Base-by-base conservation (phyloP, 2,329 filamentous ascomycete species). In the Calonectria leucothoes region DNA sequence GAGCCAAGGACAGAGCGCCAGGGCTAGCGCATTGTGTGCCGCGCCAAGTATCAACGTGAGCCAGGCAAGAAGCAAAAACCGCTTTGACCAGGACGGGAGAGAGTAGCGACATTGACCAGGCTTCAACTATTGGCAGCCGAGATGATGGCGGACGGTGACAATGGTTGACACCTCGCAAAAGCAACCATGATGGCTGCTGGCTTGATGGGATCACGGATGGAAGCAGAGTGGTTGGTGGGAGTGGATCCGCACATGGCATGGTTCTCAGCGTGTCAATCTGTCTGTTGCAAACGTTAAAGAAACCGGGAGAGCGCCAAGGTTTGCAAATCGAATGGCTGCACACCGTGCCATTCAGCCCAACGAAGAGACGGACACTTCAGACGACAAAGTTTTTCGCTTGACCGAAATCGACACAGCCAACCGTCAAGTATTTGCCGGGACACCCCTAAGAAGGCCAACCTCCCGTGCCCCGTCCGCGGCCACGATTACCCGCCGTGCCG, bases 21-120 rank as follows among this genome's bases (percentile, higher is more conserved):
- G 23, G 72, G 72, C 57, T 78, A 79, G 77, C 66, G 72, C 72
- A 61, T 65, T 61, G 74, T 55, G 59, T 65, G 51, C 65, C 39
- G 66, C 35, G 52, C 33, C 39, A 25, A 63, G 51, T 57, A 45
- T n/a, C 39, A n/a, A n/a, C 6, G 23, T 25, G 37, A 66, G 64
- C 37, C 37, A 31, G 65, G 65, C 25, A 59, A 59, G 14, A 29
- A 45, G 39, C n/a, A 45, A 29, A 55, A 25, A 42, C 57, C 57
- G 55, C 52, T 35, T 25, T 48, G 29, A 35, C 35, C 67, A 35
- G 55, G 45, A 69, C 27, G 33, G 67, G 67, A 39, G 11, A 63
- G 29, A 64, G 45, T 35, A 59, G 57, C 67, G 57, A 52, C 15
- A 55, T 20, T 3, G 35, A 63, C 67, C 67, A 69, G 67, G 45